Evolutionary conservation across 345 rosid genomes (phyloP), one percentile per base, ranked within the genome.

Genomic region (Brassica cretica): DNA sequence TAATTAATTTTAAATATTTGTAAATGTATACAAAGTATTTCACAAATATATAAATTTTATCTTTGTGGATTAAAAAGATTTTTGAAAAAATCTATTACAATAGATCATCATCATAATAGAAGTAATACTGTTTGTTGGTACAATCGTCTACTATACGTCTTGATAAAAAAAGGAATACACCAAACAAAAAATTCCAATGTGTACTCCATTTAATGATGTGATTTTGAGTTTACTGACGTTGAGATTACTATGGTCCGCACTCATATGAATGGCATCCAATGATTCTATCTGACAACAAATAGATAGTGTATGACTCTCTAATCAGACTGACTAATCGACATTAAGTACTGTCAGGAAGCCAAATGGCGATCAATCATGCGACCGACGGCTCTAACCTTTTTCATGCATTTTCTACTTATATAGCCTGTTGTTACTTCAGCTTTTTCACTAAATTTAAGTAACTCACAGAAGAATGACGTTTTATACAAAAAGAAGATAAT

Each of bases 161-260:
- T 53, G 59, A 15, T 6, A 53, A 53, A 53, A 53, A 53, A 15
- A 5, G 21, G 21, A 53, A 53, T 21, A 6, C 24, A 16, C 24
- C 59, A 53, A 53, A 15, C 58, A 15, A 2, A 2, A 15, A 53
- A 53, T 53, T 16, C 10, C 59, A 53, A 16, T 53, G 21, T 53
- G 10, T 16, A 56, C 78, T 66, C 66, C 27, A 66, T 66, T 66
- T 75, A 66, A 55, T 66, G 58, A 66, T 75, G 41, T 65, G 9
- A 37, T 37, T 64, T 29, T 63, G 66, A 29, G 66, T 62, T 14
- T 64, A 64, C 18, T 64, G 51, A 35, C 68, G 68, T 64, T 16
- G 68, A 64, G 49, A 63, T 63, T n/a, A n/a, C 9, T 2, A 63
- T 0, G 35, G 39, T 29, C 39, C 66, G 41, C 66, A 63, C 66